These are phyloP conservation scores for Trichoderma pleuroti DNA, from an alignment of 2,329 filamentous ascomycete genomes.

Conservation along the genomic window DNA sequence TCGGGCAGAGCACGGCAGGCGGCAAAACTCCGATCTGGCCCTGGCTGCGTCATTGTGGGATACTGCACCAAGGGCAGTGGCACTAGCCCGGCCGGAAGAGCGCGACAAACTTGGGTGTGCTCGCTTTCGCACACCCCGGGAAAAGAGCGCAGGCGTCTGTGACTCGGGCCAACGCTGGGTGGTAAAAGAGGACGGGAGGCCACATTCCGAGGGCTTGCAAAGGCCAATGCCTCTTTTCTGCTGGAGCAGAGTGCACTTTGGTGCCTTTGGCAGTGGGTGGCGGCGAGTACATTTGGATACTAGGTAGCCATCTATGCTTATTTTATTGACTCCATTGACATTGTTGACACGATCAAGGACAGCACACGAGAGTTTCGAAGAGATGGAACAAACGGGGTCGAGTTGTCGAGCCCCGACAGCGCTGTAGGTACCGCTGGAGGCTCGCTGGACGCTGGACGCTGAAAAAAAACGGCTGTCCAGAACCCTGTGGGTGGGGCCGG, in stretches of 20 bases:
- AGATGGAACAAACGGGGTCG: background rate
- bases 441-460: background rate
- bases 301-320: no score
- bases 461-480: slow-evolving; percentile 15
- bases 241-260: background rate
- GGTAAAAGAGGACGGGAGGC: background rate
- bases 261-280: background rate
- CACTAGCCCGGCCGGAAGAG: background rate
- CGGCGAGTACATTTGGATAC: background rate
- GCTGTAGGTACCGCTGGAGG: background rate
- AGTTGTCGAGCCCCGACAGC: background rate
- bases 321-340: background rate
- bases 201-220: background rate
- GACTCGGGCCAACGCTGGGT: background rate
- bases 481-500: slow-evolving; percentile 21
- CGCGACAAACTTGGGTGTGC: background rate
- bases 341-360: background rate
- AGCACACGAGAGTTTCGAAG: background rate
- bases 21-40: slow-evolving; percentile 10
- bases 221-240: background rate
- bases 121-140: background rate
- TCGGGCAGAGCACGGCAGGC: background rate
- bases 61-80: background rate
- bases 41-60: slow-evolving; percentile 15
- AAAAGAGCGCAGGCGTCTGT: background rate